Evolutionary conservation across 768 basidiomycete species (phyloP), one percentile per base, ranked within the genome.

Genomic region (Brasilioporus rufonigricans): DNA sequence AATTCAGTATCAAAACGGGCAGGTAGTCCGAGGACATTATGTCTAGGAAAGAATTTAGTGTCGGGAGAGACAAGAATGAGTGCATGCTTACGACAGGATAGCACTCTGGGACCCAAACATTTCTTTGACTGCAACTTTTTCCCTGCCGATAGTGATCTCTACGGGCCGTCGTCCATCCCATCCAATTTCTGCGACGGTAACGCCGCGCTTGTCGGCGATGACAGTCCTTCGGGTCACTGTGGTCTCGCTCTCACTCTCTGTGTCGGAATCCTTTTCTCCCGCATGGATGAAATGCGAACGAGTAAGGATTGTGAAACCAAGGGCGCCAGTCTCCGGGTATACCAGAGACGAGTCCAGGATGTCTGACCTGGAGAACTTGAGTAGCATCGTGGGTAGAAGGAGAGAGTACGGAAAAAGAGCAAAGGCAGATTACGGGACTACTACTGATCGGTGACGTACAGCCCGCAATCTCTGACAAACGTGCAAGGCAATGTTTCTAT

Each of bases 1-100:
- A 76, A 81, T 59, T 83, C 79, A 2, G 82, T 76, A 56, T 84
- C 81, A 56, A 85, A 85, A n/a, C 83, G 79, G 9, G 82, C 82
- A 19, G 82, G 82, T 45, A 85, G 74, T 21, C 76, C 76, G n/a
- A 85, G 77, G 27, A 80, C 70, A 61, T 84, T 83, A n/a, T 77
- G 78, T 65, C 83, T 85, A 48, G 32, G 27, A 27, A 31, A 11
- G 1, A 18, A 10, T 49, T 39, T n/a, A 13, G 55, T 24, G 9
- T 60, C 35, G 31, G 50, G 33, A 33, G 33, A 24, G 45, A 31
- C 29, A n/a, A 45, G 23, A 27, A 26, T 40, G 13, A 44, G 44
- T 24, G 21, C n/a, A 24, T 53, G 9, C 80, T 46, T 59, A 84
- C 84, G 81, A 76, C 57, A 84, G 78, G 48, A 78, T 78, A 23